phyloP scores from a whole-genome alignment of 2,329 filamentous ascomycete genomes.

The Talaromyces sp. region DNA sequence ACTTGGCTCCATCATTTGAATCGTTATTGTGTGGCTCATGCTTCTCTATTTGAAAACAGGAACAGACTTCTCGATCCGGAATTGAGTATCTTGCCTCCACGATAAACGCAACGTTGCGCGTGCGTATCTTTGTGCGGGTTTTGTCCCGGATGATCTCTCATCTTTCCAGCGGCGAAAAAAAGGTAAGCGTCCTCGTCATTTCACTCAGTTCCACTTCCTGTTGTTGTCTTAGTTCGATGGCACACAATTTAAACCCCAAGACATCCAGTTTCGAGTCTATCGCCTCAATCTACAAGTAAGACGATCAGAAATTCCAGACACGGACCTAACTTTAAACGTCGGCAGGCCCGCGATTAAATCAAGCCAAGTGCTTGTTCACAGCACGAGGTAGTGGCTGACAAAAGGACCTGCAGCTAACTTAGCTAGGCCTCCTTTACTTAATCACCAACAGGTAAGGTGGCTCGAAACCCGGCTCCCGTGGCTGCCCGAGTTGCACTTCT shows the following conservation, averaged over 20 bases:
- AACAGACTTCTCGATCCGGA: not conserved
- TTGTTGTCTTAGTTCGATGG: slow-evolving; percentile 1
- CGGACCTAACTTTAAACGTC: slow-evolving; percentile 4
- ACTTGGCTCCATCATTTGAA: not conserved
- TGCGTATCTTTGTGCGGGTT: not conserved
- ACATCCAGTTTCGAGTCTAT: not conserved
- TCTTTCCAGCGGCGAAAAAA: slow-evolving; percentile 10
- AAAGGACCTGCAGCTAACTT: slow-evolving; percentile 11
- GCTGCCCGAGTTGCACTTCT: slow-evolving; percentile 12
- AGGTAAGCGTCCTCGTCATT: slow-evolving; percentile 5
- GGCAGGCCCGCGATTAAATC: not conserved
- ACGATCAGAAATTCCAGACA: not conserved
- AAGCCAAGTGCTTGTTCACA: not conserved
- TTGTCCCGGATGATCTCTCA: not conserved
- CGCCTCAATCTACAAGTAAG: slow-evolving; percentile 1
- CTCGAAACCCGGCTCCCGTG: not conserved
- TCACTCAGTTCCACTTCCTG: not conserved
- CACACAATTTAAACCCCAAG: slow-evolving; percentile 1
- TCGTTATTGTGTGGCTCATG: not conserved
- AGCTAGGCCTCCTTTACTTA: slow-evolving; percentile 5
- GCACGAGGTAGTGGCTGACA: slow-evolving; percentile 12
- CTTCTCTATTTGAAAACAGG: not conserved
- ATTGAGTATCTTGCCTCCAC: slow-evolving; percentile 10
- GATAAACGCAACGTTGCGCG: not conserved
- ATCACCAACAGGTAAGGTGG: slow-evolving; percentile 11